Evolutionary conservation across 2,329 filamentous ascomycete genomes (phyloP).

Genomic region (Curvularia sp.): DNA sequence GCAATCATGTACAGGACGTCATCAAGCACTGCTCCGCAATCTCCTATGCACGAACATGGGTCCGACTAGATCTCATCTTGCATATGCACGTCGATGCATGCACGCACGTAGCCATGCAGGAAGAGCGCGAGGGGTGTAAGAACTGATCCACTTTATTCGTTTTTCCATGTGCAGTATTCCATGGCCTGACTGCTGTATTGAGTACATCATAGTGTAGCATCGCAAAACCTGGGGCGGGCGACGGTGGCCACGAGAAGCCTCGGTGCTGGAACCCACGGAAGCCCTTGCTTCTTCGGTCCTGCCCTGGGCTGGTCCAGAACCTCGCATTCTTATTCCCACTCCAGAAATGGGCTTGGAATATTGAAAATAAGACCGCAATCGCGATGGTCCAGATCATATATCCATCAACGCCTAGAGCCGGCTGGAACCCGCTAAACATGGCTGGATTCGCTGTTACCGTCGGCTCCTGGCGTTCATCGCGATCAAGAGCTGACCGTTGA

Average conservation of each 20-base stretch:
- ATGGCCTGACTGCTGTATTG: not conserved
- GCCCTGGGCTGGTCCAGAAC: not conserved
- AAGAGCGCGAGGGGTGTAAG: not conserved
- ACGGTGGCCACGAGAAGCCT: not conserved
- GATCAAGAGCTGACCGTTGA: constrained; percentile 3
- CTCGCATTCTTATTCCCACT: not conserved
- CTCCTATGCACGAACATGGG: constrained; percentile 11
- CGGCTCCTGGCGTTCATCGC: not conserved
- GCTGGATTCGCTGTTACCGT: constrained; percentile 1
- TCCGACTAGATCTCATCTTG: constrained; percentile 3
- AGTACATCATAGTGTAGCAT: not conserved
- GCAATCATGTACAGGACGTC: constrained; percentile 11
- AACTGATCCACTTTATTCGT: not conserved
- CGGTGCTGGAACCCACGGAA: not conserved
- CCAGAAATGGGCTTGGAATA: constrained; percentile 2
- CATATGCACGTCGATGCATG: not conserved
- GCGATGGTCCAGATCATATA: constrained; percentile 11
- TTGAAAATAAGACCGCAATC: not conserved
- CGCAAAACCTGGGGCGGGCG: constrained; percentile 2
- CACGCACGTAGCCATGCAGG: not conserved
- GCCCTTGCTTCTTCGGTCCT: not conserved
- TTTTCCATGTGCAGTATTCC: not conserved
- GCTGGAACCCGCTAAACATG: constrained; percentile 9
- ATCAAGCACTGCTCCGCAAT: constrained; percentile 13
- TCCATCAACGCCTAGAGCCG: constrained; percentile 1